Evolutionary conservation across 345 rosid genomes (phyloP).

Genomic region (Physaria fendleri): DNA sequence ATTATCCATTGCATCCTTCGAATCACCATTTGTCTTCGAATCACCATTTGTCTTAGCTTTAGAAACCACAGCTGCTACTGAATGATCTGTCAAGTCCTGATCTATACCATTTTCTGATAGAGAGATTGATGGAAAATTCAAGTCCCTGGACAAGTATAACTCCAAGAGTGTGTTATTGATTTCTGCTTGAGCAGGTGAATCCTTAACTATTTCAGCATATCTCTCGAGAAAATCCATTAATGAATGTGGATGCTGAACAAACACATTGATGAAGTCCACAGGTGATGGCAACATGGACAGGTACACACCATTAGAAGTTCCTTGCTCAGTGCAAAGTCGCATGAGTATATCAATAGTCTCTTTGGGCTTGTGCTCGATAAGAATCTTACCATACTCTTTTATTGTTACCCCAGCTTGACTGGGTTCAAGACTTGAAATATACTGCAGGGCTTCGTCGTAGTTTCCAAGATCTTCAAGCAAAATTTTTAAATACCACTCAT

Average conservation of each 20-base stretch:
- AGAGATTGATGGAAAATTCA: conserved; percentile 75
- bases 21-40: conserved; percentile 33
- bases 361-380: conserved; percentile 77
- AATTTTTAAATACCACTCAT: conserved; percentile 90
- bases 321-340: conserved; percentile 81
- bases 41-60: too few species aligned
- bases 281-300: conserved; percentile 95
- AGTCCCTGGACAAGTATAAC: conserved; percentile 80
- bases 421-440: conserved; percentile 89
- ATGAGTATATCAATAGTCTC: conserved; percentile 87
- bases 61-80: conserved; percentile 30
- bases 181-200: conserved; percentile 97
- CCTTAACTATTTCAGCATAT: conserved; percentile 72
- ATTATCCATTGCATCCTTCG: conserved; percentile 33
- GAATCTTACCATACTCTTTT: conserved; percentile 95
- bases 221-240: conserved; percentile 88
- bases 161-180: conserved; percentile 91
- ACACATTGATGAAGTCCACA: conserved; percentile 90
- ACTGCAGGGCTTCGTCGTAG: conserved; percentile 88
- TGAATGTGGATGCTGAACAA: conserved; percentile 75
- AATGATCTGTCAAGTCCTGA: conserved; percentile 35
- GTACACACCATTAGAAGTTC: conserved; percentile 57
- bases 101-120: conserved; percentile 48
- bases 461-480: conserved; percentile 92
- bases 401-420: conserved; percentile 96